Percentiles rank a stretch among this genome's conserved stretches.
phyloP scores from a whole-genome alignment of 345 rosid genomes.

The Toxicodendron radicans region DNA sequence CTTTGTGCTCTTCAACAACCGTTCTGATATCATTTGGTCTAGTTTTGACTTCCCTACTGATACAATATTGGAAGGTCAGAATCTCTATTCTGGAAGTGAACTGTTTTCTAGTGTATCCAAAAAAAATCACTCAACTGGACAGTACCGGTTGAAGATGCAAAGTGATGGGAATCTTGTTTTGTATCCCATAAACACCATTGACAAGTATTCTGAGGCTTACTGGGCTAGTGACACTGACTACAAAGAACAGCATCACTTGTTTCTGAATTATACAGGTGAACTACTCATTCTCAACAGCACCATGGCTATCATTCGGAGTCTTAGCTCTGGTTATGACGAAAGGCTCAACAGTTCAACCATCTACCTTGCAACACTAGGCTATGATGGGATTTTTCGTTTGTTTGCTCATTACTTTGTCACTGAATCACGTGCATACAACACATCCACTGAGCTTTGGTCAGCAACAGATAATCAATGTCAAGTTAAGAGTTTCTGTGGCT shows the following conservation, averaged over 20 bases:
- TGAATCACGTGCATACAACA: not conserved
- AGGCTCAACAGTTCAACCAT: not conserved
- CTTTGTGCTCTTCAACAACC: conserved; percentile 28
- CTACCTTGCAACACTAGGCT: not conserved
- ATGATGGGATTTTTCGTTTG: conserved; percentile 1
- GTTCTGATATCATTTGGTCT: conserved; percentile 23
- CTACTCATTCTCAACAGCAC: not conserved
- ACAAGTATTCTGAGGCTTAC: not conserved
- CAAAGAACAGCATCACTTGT: not conserved
- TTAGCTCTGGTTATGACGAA: not conserved
- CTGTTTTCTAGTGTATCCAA: conserved; percentile 21
- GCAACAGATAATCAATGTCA: not conserved
- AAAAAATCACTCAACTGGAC: conserved; percentile 16
- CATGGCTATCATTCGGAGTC: not conserved
- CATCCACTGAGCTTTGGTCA: not conserved
- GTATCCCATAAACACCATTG: conserved; percentile 17
- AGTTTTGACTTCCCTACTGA: conserved; percentile 28
- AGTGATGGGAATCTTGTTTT: conserved; percentile 25
- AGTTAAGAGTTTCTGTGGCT: not conserved
- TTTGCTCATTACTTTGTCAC: not conserved
- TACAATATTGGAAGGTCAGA: conserved; percentile 30
- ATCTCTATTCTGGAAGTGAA: not conserved
- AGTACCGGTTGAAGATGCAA: conserved; percentile 31
- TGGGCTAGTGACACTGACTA: not conserved
- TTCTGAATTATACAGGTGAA: not conserved